Base-by-base conservation (phyloP, 2,329 filamentous ascomycete species). In the Bisporella sp. region DNA sequence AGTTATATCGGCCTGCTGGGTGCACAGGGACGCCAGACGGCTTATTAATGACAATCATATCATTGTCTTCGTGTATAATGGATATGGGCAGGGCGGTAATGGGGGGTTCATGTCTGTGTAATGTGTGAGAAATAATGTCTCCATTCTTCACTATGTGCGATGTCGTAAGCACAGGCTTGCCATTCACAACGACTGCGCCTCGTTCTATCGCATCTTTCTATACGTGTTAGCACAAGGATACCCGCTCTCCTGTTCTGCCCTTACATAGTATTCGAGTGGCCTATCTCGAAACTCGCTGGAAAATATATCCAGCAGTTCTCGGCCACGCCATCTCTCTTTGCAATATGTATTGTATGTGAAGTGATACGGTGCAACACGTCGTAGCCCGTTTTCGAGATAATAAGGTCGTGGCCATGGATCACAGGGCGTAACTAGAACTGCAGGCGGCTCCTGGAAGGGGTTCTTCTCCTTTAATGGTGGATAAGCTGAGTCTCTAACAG, bases 31-130 rank as follows among this genome's bases (percentile, higher is more conserved):
- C 84, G 5, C 93, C 93, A 0, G 92, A 86, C 0, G 93, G 93
- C 69, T 99, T 99, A 72, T 96, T 90, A 66, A 99, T 95, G 54
- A 97, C 91, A 52, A 99, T 86, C 74, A 99, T 85, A 58, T 91
- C 86, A 43, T 95, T 81, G 60, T 96, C 89, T 68, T 99, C 93
- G 68, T 96, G 87, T 39, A 99, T 82, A 43, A 96, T 78, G 12
- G 79, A 81, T 46, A 99, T 85, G 0, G 87, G 81, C 41, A 87
- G 80, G 12, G 82, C 84, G 2, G 89, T 91, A 32, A 96, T 89
- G 1, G 93, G 93, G 2, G 93, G 93, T 69, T 99, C 93, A 67
- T 99, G 93, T 11, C 93, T 86, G 68, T 99, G 93, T 54, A 95
- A 77, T 4, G 90, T 96, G 69, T 99, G 93, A 8, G 88, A 92